Evolutionary conservation across 2,329 filamentous ascomycete genomes (phyloP), one percentile per base, ranked within the genome.

Genomic region (Fusarium equiseti): DNA sequence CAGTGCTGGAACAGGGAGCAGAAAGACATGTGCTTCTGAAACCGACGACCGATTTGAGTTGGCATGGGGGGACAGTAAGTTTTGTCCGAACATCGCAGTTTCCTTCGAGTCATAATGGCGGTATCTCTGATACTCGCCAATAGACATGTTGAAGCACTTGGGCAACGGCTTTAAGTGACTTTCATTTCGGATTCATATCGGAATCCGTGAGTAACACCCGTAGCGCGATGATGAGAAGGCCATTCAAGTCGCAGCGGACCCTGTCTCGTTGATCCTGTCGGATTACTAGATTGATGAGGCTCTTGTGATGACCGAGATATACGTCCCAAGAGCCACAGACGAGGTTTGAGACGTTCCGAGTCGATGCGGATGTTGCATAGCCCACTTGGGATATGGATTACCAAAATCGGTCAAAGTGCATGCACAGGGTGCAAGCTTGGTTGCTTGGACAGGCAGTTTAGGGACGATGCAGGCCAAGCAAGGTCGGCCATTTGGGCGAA

Each of bases 71-170:
- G 62, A 20, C 46, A 63, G 35, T 44, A 73, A 24, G 46, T 54
- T 63, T 54, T 70, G 63, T 60, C 63, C 70, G 66, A 71, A 46
- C 29, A 67, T 63, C 55, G 64, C 64, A 67, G 32, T 29, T 49
- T 26, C 54, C 27, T 24, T 67, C 63, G 73, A 73, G 73, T 75
- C 73, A 75, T 75, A 75, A 72, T 64, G 64, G 73, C 73, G 73
- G 73, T 73, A 64, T 73, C 56, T 44, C 56, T 61, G 46, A 31
- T 61, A 38, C 45, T 73, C 72, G 50, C 73, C 73, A 75, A 75
- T 75, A 58, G 65, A 57, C 52, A 62, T 63, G 61, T 53, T 67
- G 48, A 71, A 44, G 60, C 45, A 71, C 66, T 73, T 73, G 66
- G 68, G 68, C 60, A 71, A 69, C 53, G 56, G 60, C 45, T 35